Evolutionary conservation across 371 early-diverging fungal species (phyloP), one percentile per base, ranked within the genome.

Genomic region (Dichotomocladium elegans): DNA sequence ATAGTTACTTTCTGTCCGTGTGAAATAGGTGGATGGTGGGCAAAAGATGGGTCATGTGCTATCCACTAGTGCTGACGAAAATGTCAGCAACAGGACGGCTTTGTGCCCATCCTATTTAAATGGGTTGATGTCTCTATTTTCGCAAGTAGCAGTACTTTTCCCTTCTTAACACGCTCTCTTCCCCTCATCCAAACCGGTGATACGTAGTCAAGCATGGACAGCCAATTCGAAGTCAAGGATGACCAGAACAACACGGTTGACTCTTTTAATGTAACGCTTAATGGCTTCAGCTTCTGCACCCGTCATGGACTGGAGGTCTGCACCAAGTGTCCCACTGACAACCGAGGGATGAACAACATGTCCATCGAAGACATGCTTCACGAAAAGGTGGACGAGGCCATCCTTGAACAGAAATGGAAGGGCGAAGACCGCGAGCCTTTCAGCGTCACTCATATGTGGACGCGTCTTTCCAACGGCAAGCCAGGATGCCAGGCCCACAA

Each of bases 341-440:
- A 76, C 44, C 66, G 72, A 10, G 44, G 60, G 8, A 28, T 53
- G 10, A 76, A 76, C 41, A 76, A 76, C 28, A 60, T 61, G 63
- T 51, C 55, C 24, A 68, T 76, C 7, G 72, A 72, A 51, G 70
- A 76, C 21, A 56, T 61, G 51, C 62, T 75, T 4, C 68, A 65
- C 43, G 72, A 76, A 3, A 65, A 46, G 35, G 51, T 72, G 5
- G 50, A 65, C 22, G 70, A 70, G 42, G 66, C 65, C 29, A 62
- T 72, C 47, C 58, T 58, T 30, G n/a, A 17, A 22, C 58, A 59
- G 24, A 76, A 76, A 42, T 76, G 76, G 76, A 72, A 69, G 40
- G 76, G 76, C 7, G 76, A 76, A 58, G 76, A 76, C 4, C 68
- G 76, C 42, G 58, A 65, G 24, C 76, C 76, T 10, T 68, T 76